phyloP scores from a whole-genome alignment of 176 grass and related monocot genomes.

The Themeda triandra region DNA sequence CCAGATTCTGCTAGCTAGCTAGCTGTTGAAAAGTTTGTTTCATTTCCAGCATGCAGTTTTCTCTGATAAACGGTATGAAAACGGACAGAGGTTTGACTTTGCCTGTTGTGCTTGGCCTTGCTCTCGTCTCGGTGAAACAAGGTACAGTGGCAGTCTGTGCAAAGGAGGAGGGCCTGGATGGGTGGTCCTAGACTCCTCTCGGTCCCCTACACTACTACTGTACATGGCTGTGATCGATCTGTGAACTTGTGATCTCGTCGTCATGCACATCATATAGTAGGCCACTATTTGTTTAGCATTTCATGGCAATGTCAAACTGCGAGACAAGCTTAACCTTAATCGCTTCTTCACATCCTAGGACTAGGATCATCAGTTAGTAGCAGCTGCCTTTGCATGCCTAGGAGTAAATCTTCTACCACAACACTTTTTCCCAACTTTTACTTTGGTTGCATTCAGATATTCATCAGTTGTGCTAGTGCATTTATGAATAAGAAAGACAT shows the following conservation, averaged over 20 bases:
- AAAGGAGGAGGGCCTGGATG: too few species aligned
- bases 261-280: not conserved
- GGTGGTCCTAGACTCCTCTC: not conserved
- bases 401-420: not conserved
- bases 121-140: not conserved
- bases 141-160: not conserved
- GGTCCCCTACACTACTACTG: not conserved
- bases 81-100: not conserved
- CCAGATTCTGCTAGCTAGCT: not conserved
- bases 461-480: slow-evolving; percentile 3
- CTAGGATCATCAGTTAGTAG: not conserved
- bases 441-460: not conserved
- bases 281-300: not conserved
- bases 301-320: not conserved
- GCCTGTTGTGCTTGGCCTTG: not conserved
- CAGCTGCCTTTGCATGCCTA: not conserved
- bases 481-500: slow-evolving; percentile 34
- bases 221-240: not conserved
- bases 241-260: not conserved
- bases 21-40: not conserved
- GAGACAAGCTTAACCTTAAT: not conserved
- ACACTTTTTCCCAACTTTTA: not conserved
- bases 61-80: not conserved
- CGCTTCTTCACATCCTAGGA: not conserved
- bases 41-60: not conserved